Evolutionary conservation across 148 eudicot species (phyloP).

Genomic region (Talinum fruticosum): DNA sequence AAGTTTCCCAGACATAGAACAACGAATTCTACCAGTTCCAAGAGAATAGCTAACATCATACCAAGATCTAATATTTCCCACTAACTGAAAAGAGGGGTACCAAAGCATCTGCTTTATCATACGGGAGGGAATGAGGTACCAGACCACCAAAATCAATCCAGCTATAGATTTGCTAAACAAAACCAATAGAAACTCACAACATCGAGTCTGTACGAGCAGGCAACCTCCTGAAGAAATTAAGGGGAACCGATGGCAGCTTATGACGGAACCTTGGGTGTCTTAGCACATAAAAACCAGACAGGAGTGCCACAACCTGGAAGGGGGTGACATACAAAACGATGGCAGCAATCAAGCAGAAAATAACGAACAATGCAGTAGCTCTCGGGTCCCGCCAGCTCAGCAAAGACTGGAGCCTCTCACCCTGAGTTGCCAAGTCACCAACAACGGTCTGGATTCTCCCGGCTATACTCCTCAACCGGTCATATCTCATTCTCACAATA

Average conservation of each 20-base stretch:
- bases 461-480: conserved; percentile 56
- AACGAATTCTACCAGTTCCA: conserved; percentile 13
- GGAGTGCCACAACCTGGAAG: conserved; percentile 52
- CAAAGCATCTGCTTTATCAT: conserved; percentile 1
- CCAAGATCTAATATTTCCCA: conserved; percentile 19
- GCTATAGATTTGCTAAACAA: conserved; percentile 13
- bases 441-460: conserved; percentile 64
- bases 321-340: conserved; percentile 55
- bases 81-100: conserved; percentile 21
- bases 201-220: conserved; percentile 66
- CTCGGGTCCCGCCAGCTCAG: conserved; percentile 67
- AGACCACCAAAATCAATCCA: conserved; percentile 19
- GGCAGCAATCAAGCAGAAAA: conserved; percentile 58
- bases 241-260: conserved; percentile 58
- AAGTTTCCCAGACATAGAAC: conserved; percentile 21
- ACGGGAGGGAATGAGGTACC: conserved; percentile 6
- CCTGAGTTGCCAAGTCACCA: conserved; percentile 64
- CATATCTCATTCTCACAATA: conserved; percentile 54
- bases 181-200: conserved; percentile 30
- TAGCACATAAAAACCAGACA: conserved; percentile 55
- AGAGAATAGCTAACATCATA: conserved; percentile 10
- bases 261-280: conserved; percentile 66
- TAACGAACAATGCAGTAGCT: conserved; percentile 57
- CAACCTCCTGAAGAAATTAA: conserved; percentile 60
- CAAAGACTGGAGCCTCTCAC: conserved; percentile 58